These are phyloP conservation scores for Amanita rubescens DNA, from an alignment of 768 basidiomycete species.

Conservation along the genomic window DNA sequence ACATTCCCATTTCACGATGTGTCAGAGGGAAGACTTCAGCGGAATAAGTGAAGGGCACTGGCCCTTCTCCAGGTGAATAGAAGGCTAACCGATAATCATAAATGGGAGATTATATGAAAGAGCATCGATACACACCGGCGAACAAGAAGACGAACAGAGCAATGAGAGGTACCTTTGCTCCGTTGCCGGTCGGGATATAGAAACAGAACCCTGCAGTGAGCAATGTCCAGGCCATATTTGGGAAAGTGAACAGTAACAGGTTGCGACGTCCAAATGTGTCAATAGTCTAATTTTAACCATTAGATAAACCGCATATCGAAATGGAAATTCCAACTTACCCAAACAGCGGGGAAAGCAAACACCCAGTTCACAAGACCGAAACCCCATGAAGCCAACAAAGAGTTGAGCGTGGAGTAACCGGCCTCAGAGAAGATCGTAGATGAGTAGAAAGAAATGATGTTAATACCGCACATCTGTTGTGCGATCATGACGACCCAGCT, in stretches of 20 bases:
- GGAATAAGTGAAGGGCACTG: slow-evolving; percentile 86
- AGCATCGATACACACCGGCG: slow-evolving; percentile 20
- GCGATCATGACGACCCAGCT: slow-evolving; percentile 56
- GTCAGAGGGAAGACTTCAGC: slow-evolving; percentile 89
- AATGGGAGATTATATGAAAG: slow-evolving; percentile 2
- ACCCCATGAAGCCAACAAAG: slow-evolving; percentile 60
- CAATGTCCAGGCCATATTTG: slow-evolving; percentile 70
- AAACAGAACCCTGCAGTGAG: slow-evolving; percentile 73
- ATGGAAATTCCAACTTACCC: slow-evolving; percentile 25
- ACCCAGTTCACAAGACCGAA: slow-evolving; percentile 62
- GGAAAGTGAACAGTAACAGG: slow-evolving; percentile 71
- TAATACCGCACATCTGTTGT: slow-evolving; percentile 82
- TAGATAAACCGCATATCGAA: not conserved
- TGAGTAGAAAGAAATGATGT: slow-evolving; percentile 76
- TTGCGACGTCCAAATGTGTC: slow-evolving; percentile 77
- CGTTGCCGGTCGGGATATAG: slow-evolving; percentile 31
- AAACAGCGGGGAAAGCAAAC: slow-evolving; percentile 61
- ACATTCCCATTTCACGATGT: slow-evolving; percentile 61
- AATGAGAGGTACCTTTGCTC: slow-evolving; percentile 35
- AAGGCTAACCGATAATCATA: slow-evolving; percentile 14
- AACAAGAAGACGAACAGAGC: slow-evolving; percentile 39
- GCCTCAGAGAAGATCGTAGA: slow-evolving; percentile 64
- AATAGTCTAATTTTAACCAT: slow-evolving; percentile 36
- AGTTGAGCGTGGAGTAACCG: slow-evolving; percentile 43
- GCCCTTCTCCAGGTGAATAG: slow-evolving; percentile 84